Percentiles rank a stretch among this genome's conserved stretches.
phyloP scores from a whole-genome alignment of 495 filamentous ascomycete genomes.

The Talaromyces thailandensis region DNA sequence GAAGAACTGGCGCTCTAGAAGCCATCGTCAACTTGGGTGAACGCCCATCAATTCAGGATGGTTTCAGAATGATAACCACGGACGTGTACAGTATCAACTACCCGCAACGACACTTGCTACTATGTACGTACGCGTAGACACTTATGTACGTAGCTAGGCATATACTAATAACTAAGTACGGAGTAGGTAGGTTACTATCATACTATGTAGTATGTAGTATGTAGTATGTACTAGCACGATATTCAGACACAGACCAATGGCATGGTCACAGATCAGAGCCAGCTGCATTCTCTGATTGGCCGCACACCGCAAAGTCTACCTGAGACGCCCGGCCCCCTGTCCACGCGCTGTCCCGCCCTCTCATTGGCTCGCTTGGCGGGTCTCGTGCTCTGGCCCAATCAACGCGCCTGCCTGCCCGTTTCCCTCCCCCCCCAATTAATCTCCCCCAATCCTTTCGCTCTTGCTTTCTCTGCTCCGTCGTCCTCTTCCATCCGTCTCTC shows the following conservation, averaged over 20 bases:
- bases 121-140: too few relatives aligned
- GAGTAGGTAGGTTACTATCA: too few relatives aligned
- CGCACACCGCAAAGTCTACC: background rate
- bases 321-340: slow-evolving; percentile 6
- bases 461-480: slow-evolving; percentile 8
- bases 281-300: background rate
- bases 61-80: background rate
- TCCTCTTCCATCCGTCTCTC: slow-evolving; percentile 6
- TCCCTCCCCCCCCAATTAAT: background rate
- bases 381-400: background rate
- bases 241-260: background rate
- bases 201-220: too few relatives aligned
- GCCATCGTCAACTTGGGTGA: background rate
- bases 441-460: slow-evolving; percentile 10
- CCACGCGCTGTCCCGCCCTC: background rate
- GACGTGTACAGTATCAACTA: slow-evolving; percentile 31
- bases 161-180: too few relatives aligned
- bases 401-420: background rate
- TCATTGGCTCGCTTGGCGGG: slow-evolving; percentile 5
- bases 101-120: background rate
- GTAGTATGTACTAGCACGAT: background rate
- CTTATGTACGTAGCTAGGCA: too few relatives aligned
- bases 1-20: background rate
- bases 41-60: background rate
- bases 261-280: background rate